These are phyloP conservation scores for Leersia perrieri DNA, from an alignment of 176 grass and related monocot species.

Conservation along the genomic window DNA sequence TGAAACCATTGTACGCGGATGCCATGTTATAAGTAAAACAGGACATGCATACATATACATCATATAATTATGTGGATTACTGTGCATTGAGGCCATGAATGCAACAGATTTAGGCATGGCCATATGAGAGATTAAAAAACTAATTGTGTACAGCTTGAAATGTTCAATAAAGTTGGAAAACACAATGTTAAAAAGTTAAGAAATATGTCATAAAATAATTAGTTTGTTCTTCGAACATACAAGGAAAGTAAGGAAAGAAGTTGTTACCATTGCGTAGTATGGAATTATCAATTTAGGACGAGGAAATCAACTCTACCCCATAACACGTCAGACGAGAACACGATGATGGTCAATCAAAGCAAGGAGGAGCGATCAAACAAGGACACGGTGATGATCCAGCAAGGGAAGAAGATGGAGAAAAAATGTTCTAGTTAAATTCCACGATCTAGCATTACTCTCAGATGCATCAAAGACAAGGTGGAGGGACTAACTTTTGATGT, in stretches of 20 bases:
- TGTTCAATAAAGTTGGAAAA: neutral
- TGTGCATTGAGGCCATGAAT: neutral
- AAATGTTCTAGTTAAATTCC: neutral
- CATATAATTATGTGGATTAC: neutral
- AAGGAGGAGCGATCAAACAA: no score
- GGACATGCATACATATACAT: neutral
- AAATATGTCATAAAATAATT: neutral
- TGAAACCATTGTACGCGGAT: neutral
- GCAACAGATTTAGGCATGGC: neutral
- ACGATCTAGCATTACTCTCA: neutral
- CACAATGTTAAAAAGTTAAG: neutral
- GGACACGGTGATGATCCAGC: no score
- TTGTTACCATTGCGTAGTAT: neutral
- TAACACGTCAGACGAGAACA: neutral
- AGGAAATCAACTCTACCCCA: neutral
- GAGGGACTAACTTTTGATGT: neutral
- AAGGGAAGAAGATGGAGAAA: no score
- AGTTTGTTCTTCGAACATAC: neutral
- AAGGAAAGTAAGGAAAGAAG: neutral
- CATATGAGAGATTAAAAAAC: neutral
- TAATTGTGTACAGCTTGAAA: no score
- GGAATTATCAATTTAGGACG: neutral
- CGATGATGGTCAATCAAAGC: neutral
- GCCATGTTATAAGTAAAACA: neutral
- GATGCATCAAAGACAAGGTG: neutral